phyloP scores from a whole-genome alignment of 2,329 filamentous ascomycete genomes.

The Hymenoscyphus linearis region DNA sequence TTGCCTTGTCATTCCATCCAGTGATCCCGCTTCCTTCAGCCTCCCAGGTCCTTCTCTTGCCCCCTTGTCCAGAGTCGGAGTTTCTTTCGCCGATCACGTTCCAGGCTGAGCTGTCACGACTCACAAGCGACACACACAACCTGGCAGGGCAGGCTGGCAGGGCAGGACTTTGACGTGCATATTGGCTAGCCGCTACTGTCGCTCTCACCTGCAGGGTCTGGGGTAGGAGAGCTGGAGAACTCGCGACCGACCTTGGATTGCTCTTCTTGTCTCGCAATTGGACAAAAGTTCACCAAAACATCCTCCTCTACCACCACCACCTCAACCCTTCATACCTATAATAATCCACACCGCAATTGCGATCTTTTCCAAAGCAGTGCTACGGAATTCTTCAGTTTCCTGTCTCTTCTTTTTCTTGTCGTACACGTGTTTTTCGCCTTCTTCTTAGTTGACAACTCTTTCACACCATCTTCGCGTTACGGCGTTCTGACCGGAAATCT shows the following conservation, averaged over 20 bases:
- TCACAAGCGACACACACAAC: too few relatives aligned
- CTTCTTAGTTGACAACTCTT: not conserved
- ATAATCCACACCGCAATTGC: not conserved
- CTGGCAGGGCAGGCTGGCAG: too few relatives aligned
- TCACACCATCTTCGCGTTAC: not conserved
- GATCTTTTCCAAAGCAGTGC: not conserved
- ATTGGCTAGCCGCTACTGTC: too few relatives aligned
- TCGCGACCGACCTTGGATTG: not conserved
- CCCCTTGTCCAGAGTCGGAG: not conserved
- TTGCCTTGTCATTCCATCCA: constrained; percentile 9
- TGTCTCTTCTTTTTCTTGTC: not conserved
- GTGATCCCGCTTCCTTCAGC: too few relatives aligned
- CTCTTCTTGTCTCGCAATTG: not conserved
- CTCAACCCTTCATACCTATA: not conserved
- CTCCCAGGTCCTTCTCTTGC: not conserved
- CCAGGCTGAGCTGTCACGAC: not conserved
- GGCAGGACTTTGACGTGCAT: too few relatives aligned
- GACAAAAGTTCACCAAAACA: not conserved
- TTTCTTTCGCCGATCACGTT: not conserved
- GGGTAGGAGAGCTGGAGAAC: not conserved
- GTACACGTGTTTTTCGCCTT: not conserved
- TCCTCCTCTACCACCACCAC: not conserved
- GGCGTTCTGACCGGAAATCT: not conserved
- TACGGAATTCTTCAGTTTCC: not conserved
- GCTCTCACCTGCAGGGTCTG: too few relatives aligned